Evolutionary conservation across 2,329 filamentous ascomycete species (phyloP).

Genomic region (Exophiala xenobiotica): DNA sequence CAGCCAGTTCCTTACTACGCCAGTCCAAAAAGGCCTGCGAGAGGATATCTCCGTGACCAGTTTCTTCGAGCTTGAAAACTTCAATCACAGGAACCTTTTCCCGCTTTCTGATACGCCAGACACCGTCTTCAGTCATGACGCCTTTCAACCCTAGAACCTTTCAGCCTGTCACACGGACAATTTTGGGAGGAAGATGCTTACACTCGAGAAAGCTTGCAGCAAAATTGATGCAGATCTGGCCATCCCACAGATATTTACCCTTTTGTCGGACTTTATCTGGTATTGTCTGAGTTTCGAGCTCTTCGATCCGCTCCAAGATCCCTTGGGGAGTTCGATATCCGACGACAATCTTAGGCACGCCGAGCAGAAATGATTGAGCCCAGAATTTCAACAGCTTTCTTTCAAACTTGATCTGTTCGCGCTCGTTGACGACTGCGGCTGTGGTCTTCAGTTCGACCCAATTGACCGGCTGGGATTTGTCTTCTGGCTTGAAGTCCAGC

Average conservation of each 20-base stretch:
- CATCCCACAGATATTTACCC: slow-evolving; percentile 76
- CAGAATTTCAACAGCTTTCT: slow-evolving; percentile 92
- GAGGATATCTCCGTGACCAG: slow-evolving; percentile 72
- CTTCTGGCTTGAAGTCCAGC: slow-evolving; percentile 75
- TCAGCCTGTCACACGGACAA: slow-evolving; percentile 5
- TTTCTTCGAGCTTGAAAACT: slow-evolving; percentile 70
- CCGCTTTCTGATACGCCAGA: slow-evolving; percentile 74
- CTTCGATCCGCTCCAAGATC: slow-evolving; percentile 68
- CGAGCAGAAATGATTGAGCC: slow-evolving; percentile 93
- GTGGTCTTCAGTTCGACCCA: slow-evolving; percentile 96
- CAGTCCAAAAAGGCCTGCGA: slow-evolving; percentile 76
- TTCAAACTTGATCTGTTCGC: slow-evolving; percentile 75
- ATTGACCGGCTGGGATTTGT: slow-evolving; percentile 67
- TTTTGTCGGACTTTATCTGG: slow-evolving; percentile 70
- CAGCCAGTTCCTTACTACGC: slow-evolving; percentile 43
- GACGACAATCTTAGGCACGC: slow-evolving; percentile 87
- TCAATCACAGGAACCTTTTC: slow-evolving; percentile 67
- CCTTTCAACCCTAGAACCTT: slow-evolving; percentile 56
- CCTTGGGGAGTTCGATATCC: slow-evolving; percentile 78
- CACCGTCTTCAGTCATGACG: slow-evolving; percentile 64
- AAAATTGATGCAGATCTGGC: slow-evolving; percentile 91
- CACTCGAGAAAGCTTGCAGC: slow-evolving; percentile 74
- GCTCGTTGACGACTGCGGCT: slow-evolving; percentile 66
- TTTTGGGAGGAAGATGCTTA: slow-evolving; percentile 44
- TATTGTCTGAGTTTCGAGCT: slow-evolving; percentile 76